Base-by-base conservation (phyloP, 2,329 filamentous ascomycete species). In the Penicillium sp. region DNA sequence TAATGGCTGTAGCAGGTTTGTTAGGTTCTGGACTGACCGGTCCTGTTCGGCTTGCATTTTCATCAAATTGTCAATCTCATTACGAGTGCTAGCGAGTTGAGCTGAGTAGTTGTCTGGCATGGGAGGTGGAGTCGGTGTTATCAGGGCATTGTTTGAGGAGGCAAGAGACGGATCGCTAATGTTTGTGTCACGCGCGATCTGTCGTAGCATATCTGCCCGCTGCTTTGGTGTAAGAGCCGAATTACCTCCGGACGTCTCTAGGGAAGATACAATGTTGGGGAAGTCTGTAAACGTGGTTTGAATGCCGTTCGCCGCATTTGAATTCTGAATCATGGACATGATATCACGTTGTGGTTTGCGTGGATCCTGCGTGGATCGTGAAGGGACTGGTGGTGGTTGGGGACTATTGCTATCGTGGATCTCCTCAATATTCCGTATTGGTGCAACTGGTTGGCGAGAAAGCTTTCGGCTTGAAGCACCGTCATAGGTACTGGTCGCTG, bases 1-100 rank as follows among this genome's bases (percentile, higher is more conserved):
- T 12, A 96, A 79, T 0, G 91, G 91, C 6, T 89, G 86, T 7
- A 97, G 80, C 16, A 91, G 77, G 55, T 84, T 85, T 52, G 85
- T 85, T 9, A 97, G 79, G 57, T 89, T 85, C 60, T 89, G 84
- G 1, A 97, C 88, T 49, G 89, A 88, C 48, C 81, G 81, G 59
- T 88, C 86, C 66, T 96, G 91, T 59, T 93, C 86, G 23, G 84
- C 83, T 67, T 95, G 90, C 65, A 96, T 79, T 45, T 86, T 87
- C 61, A 90, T 84, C 2, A 97, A 79, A 28, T 88, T 82, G 52
- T 94, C 89, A 26, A 97, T 82, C 60, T 96, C 89, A 14, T 87
- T 79, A 60, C 88, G 82, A 4, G 88, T 92, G 59, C 83, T 83
- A 47, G 80, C 83, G 60, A 94, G 71, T 16, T 71, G 74, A 28